phyloP scores from a whole-genome alignment of 441 rosid species.

The Populus trichocarpa region DNA sequence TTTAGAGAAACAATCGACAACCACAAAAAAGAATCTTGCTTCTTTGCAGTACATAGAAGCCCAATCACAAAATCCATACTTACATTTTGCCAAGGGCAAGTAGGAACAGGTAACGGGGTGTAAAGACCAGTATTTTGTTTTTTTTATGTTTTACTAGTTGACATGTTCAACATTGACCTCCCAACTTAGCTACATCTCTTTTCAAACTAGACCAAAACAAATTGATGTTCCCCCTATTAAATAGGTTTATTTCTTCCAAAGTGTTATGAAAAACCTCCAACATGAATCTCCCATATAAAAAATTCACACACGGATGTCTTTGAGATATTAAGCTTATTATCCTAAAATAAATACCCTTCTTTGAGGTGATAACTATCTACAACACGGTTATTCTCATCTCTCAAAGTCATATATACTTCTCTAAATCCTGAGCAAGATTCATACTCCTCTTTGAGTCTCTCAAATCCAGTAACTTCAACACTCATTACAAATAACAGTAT shows the following conservation, averaged over 20 bases:
- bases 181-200: background rate
- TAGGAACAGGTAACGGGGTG: background rate
- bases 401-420: too few species aligned
- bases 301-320: background rate
- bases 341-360: background rate
- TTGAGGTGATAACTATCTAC: too few species aligned
- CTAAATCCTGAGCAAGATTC: background rate
- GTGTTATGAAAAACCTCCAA: background rate
- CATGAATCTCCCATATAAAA: background rate
- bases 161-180: background rate
- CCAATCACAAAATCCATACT: too few species aligned
- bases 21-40: background rate
- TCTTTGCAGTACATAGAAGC: background rate
- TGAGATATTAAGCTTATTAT: background rate
- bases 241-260: background rate
- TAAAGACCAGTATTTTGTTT: background rate
- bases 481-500: too few species aligned
- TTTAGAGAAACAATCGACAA: background rate
- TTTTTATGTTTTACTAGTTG: background rate
- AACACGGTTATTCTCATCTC: background rate
- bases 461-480: background rate
- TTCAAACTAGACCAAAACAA: too few species aligned
- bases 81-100: background rate
- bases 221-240: background rate
- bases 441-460: background rate